Evolutionary conservation across 257 asterid genomes (phyloP), one percentile per base, ranked within the genome.

Genomic region (Catharanthus roseus): DNA sequence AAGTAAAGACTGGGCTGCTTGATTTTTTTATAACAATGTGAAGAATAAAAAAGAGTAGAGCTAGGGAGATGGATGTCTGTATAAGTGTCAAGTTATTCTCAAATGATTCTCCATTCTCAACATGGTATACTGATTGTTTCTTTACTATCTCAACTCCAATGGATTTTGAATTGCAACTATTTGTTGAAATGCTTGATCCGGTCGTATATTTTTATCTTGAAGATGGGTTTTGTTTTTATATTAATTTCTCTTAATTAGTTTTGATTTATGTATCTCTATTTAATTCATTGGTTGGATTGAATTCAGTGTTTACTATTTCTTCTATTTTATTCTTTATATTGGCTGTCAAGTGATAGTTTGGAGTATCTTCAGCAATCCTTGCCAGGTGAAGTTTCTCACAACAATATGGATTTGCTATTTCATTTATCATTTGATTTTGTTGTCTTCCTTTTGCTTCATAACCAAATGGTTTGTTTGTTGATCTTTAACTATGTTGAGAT

Each of bases 291-390:
- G 42, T 67, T 77, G 63, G 71, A 60, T 49, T 71, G 33, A 72
- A 16, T 70, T 74, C 51, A 61, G 49, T 24, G 3, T 60, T 53
- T 72, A 31, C 49, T n/a, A 47, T 68, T 47, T 49, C 19, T 33
- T 55, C 74, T 53, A 70, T 45, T 66, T 5, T 28, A 26, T 55
- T 50, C 58, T 70, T 72, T 72, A 69, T 7, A 29, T 75, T 83
- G 91, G 99, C 96, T 76, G 82, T 87, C 84, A 87, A 87, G 80
- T 85, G 95, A 74, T 97, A 95, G 85, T 83, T n/a, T 95, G 90
- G 99, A 95, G 68, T 89, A 91, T 72, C 87, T 95, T 70, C 93
- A 90, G 82, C 97, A 95, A 72, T 89, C 96, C 65, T 88, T 95
- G 87, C 90, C 96, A 77, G 97, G 99, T 95, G 86, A 73, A 61